Percentiles rank a stretch among this genome's conserved stretches.
phyloP scores from a whole-genome alignment of 2,329 filamentous ascomycete genomes.

The Aspergillus hiratsukae region DNA sequence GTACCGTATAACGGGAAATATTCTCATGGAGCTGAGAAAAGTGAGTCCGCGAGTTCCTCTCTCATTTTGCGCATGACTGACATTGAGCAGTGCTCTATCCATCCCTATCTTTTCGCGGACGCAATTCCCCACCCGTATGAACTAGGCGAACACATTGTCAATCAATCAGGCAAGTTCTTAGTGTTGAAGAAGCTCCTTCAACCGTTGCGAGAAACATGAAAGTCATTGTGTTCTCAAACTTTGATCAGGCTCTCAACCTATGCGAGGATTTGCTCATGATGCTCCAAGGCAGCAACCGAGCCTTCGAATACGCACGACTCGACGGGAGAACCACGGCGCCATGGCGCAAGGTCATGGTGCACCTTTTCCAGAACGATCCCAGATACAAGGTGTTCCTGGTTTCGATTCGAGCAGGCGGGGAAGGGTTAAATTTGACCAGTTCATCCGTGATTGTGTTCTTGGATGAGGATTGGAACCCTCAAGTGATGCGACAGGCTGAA shows the following conservation, averaged over 20 bases:
- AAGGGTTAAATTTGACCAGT: constrained; percentile 53
- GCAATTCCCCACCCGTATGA: constrained; percentile 42
- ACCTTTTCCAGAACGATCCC: constrained; percentile 49
- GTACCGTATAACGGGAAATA: constrained; percentile 38
- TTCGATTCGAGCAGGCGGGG: constrained; percentile 52
- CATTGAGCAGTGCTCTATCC: constrained; percentile 43
- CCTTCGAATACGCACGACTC: constrained; percentile 46
- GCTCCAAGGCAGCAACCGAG: constrained; percentile 38
- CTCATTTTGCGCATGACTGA: constrained; percentile 1
- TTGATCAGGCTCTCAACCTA: constrained; percentile 48
- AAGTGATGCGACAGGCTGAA: constrained; percentile 52
- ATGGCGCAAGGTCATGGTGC: constrained; percentile 49
- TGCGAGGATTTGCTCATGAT: constrained; percentile 49
- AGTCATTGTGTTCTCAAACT: constrained; percentile 55
- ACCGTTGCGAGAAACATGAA: constrained; percentile 32
- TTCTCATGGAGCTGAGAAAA: constrained; percentile 54
- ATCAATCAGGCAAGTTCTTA: constrained; percentile 54
- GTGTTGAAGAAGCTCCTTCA: constrained; percentile 45
- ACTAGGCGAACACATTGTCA: constrained; percentile 45
- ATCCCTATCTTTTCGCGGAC: constrained; percentile 49
- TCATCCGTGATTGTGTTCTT: constrained; percentile 55
- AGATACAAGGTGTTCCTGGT: constrained; percentile 53
- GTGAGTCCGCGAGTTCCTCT: constrained; percentile 6
- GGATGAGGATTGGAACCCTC: constrained; percentile 54
- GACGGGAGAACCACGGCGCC: constrained; percentile 49